These are phyloP conservation scores for Coemansia sp. DNA, from an alignment of 192 early-diverging fungal genomes.

Conservation along the genomic window DNA sequence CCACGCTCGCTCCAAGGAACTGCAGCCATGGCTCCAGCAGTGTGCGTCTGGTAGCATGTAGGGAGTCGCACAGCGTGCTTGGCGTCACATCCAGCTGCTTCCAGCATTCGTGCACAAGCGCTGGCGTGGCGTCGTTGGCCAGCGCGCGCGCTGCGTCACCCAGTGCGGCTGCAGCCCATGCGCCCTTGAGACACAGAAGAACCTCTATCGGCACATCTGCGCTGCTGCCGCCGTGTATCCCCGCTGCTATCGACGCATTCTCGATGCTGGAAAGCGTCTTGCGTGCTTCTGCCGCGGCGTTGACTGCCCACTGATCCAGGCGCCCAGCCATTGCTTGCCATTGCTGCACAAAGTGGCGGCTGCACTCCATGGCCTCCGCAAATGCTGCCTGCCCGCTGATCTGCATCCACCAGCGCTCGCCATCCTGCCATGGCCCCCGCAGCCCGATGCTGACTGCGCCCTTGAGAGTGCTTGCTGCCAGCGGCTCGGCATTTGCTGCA, in stretches of 20 bases:
- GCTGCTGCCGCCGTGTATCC: neutral
- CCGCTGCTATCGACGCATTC: neutral
- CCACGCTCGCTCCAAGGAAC: slow-evolving; percentile 19
- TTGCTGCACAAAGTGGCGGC: slow-evolving; percentile 17
- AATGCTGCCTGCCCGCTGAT: slow-evolving; percentile 29
- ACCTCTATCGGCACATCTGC: slow-evolving; percentile 12
- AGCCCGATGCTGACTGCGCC: slow-evolving; percentile 7
- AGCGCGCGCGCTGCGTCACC: slow-evolving; percentile 1
- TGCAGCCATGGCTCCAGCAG: slow-evolving; percentile 35
- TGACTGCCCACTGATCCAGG: slow-evolving; percentile 25
- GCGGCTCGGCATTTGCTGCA: slow-evolving; percentile 23
- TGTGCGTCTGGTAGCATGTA: slow-evolving; percentile 2
- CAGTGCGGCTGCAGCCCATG: slow-evolving; percentile 26
- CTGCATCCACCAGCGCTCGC: slow-evolving; percentile 47
- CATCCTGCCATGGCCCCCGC: slow-evolving; percentile 29
- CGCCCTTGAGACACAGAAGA: slow-evolving; percentile 30
- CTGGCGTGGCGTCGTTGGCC: neutral
- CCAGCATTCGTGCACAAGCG: slow-evolving; percentile 39
- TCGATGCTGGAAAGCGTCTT: neutral
- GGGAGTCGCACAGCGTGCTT: slow-evolving; percentile 6
- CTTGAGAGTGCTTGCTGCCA: slow-evolving; percentile 14
- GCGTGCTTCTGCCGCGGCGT: neutral
- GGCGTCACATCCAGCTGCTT: neutral
- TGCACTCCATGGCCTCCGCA: slow-evolving; percentile 22
- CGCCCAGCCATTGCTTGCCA: slow-evolving; percentile 20